Conservation (phyloP, 1,284 basidiomycete genomes). For the Cutaneotrichosporon cutaneum region DNA sequence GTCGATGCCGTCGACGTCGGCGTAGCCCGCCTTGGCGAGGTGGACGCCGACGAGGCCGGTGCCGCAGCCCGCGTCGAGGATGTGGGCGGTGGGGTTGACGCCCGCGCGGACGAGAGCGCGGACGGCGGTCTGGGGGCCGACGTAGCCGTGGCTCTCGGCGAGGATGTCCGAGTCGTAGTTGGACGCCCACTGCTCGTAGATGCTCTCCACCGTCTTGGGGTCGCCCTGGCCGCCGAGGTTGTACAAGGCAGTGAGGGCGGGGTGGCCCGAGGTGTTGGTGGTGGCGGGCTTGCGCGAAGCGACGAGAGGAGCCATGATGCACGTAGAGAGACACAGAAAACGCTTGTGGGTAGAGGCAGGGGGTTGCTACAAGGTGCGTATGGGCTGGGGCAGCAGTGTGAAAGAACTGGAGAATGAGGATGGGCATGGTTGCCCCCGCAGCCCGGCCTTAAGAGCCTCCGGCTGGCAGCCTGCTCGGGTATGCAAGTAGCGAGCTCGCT, state of each 20-base stretch:
- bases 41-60: slow-evolving; percentile 18
- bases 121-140: not conserved
- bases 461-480: not conserved
- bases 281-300: not conserved
- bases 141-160: slow-evolving; percentile 6
- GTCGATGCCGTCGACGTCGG: slow-evolving; percentile 16
- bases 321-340: not conserved
- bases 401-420: not conserved
- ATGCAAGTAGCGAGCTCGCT: not conserved
- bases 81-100: not conserved
- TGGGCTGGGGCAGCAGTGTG: not conserved
- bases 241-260: slow-evolving; percentile 11
- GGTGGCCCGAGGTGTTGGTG: slow-evolving; percentile 14
- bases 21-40: slow-evolving; percentile 1
- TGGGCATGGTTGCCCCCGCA: not conserved
- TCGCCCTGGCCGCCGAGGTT: not conserved
- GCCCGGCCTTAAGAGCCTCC: no score
- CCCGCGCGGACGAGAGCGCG: slow-evolving; percentile 1
- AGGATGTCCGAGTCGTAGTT: slow-evolving; percentile 24
- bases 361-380: no score
- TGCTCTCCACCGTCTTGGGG: slow-evolving; percentile 3
- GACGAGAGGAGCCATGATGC: not conserved
- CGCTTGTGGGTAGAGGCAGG: no score
- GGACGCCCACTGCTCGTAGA: slow-evolving; percentile 43
- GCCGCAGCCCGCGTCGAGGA: slow-evolving; percentile 22